Base-by-base conservation (phyloP, 768 basidiomycete species). In the Boletus rex-veris region DNA sequence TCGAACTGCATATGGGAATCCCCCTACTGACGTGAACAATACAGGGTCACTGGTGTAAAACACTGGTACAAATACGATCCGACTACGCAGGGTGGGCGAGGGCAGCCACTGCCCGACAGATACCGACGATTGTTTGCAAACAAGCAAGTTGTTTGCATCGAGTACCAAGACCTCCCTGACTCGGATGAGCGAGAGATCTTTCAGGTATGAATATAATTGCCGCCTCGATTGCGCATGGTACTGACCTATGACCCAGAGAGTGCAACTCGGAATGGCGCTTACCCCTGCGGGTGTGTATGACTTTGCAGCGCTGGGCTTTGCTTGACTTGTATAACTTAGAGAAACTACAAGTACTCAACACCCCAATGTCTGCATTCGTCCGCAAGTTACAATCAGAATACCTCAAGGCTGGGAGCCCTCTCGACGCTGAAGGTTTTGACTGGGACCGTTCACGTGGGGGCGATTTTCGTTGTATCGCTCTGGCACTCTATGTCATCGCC, bases 131-230 rank as follows among this genome's bases (percentile, higher is more conserved):
- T 82, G 2, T 91, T 91, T 58, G 73, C 79, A 16, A 85, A 82
- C 60, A 91, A 91, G 66, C 86, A 88, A 57, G 78, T 92, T 18
- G 84, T 88, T 2, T 92, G 90, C 58, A 80, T 90, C n/a, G 90
- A 92, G 64, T 92, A 86, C 57, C 73, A 77, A 52, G 81, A 82
- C 40, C 73, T 88, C 8, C 71, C 72, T 0, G 82, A 82, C 47
- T 60, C 68, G 5, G 78, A 81, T 28, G 85, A 88, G 59, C 75
- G 86, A 19, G 85, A 87, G 57, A 82, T 88, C 16, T 88, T 88
- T 71, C 85, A 88, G 75, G 89, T 85, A 39, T 39, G 77, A 48
- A n/a, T 7, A 12, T 4, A 24, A 14, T 26, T 10, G 7, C 7
- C 4, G 7, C 37, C 24, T 35, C 28, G 21, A 1, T 40, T 41